These are phyloP conservation scores for Pyricularia grisea DNA, from an alignment of 2,329 filamentous ascomycete genomes.

Conservation along the genomic window DNA sequence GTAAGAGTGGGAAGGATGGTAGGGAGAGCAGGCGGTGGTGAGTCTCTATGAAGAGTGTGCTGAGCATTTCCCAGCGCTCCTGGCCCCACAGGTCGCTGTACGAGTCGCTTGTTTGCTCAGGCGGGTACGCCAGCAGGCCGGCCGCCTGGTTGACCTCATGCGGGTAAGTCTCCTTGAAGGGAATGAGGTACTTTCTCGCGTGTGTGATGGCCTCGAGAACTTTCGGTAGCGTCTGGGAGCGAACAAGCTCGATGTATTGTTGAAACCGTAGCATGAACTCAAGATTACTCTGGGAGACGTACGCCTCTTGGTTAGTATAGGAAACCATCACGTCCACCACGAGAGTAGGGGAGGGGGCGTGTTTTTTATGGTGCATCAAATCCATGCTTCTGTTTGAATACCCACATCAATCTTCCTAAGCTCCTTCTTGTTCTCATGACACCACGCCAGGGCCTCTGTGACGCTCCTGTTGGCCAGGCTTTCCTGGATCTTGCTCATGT, in stretches of 20 bases:
- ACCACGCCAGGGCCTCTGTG: slow-evolving; percentile 78
- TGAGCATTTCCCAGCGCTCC: slow-evolving; percentile 66
- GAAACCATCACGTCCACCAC: not conserved
- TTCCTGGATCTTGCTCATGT: slow-evolving; percentile 69
- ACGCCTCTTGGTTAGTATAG: not conserved
- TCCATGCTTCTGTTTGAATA: slow-evolving; percentile 5
- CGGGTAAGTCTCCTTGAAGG: slow-evolving; percentile 59
- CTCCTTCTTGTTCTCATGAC: slow-evolving; percentile 85
- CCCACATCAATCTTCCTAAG: slow-evolving; percentile 76
- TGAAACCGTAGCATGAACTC: slow-evolving; percentile 92
- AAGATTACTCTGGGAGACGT: slow-evolving; percentile 53
- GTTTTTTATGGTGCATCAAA: not conserved
- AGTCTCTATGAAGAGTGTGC: slow-evolving; percentile 71
- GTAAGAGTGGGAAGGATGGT: slow-evolving; percentile 72
- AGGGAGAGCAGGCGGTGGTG: slow-evolving; percentile 81
- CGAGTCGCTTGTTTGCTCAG: slow-evolving; percentile 34
- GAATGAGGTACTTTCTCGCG: slow-evolving; percentile 70
- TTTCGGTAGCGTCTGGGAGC: slow-evolving; percentile 53
- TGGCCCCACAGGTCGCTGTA: slow-evolving; percentile 58
- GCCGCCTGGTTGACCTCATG: slow-evolving; percentile 63
- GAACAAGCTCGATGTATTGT: slow-evolving; percentile 87
- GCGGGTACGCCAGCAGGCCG: slow-evolving; percentile 68
- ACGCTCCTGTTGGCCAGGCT: slow-evolving; percentile 64
- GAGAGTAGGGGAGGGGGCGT: not conserved
- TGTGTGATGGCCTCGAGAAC: slow-evolving; percentile 70